phyloP scores from a whole-genome alignment of 768 basidiomycete species.

The Mycena indigotica region DNA sequence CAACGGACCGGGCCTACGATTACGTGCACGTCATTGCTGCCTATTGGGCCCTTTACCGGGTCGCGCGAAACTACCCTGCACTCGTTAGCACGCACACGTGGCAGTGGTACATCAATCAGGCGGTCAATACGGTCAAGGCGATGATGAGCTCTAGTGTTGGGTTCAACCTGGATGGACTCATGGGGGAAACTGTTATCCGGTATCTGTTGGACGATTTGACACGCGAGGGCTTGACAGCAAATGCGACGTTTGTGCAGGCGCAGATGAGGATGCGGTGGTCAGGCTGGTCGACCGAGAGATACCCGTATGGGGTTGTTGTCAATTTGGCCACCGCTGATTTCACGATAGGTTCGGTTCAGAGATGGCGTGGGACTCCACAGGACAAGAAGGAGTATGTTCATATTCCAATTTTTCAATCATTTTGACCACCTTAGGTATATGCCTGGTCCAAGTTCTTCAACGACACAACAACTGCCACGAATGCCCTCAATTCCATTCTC shows the following conservation, averaged over 20 bases:
- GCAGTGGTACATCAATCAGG: constrained; percentile 62
- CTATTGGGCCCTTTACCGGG: constrained; percentile 60
- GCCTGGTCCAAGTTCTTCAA: constrained; percentile 58
- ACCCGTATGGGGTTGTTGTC: constrained; percentile 42
- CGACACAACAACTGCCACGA: constrained; percentile 49
- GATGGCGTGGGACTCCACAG: constrained; percentile 61
- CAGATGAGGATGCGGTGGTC: constrained; percentile 49
- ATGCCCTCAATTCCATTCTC: constrained; percentile 56
- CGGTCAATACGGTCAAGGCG: constrained; percentile 46
- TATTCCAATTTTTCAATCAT: background rate
- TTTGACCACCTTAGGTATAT: constrained; percentile 29
- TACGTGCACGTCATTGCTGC: constrained; percentile 51
- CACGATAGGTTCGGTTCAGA: constrained; percentile 54
- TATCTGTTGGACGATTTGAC: constrained; percentile 52
- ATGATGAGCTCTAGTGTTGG: constrained; percentile 52
- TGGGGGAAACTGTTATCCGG: constrained; percentile 59
- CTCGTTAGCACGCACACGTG: constrained; percentile 50
- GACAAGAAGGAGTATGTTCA: constrained; percentile 51
- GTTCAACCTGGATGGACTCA: constrained; percentile 49
- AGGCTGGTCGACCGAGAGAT: constrained; percentile 50
- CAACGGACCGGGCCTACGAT: constrained; percentile 55
- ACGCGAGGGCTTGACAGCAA: constrained; percentile 51
- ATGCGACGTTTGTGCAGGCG: constrained; percentile 48
- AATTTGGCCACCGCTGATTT: constrained; percentile 5
- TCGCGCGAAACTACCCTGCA: constrained; percentile 57